Evolutionary conservation across 108 stramenopile genomes (phyloP).

Genomic region (Nannochloropsis oceanica): DNA sequence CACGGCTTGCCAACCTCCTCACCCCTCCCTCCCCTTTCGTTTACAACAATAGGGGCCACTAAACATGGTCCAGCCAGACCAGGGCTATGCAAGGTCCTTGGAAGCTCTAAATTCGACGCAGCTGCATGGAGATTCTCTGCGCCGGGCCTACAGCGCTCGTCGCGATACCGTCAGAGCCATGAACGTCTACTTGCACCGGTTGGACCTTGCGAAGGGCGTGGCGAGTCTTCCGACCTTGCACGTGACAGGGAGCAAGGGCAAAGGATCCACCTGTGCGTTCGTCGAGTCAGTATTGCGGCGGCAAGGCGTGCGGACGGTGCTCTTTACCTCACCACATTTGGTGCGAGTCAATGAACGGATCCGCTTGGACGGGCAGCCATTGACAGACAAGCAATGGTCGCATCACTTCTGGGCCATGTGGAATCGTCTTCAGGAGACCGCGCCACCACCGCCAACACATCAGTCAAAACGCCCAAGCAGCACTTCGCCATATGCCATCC

Average conservation of each 20-base stretch:
- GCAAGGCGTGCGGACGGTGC: conserved; percentile 48
- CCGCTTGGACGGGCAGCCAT: conserved; percentile 55
- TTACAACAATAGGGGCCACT: too few species aligned
- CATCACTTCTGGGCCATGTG: conserved; percentile 56
- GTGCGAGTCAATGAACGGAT: conserved; percentile 66
- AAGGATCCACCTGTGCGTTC: conserved; percentile 69
- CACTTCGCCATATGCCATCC: background rate
- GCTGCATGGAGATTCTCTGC: background rate
- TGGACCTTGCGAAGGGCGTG: background rate
- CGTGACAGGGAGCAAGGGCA: conserved; percentile 87
- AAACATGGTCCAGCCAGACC: background rate
- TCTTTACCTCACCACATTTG: conserved; percentile 84
- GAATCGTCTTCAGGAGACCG: conserved; percentile 22
- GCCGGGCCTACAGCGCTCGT: background rate
- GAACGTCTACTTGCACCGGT: background rate
- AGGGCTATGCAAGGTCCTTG: background rate
- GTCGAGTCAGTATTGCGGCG: conserved; percentile 53
- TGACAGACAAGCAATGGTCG: conserved; percentile 42
- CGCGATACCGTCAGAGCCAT: background rate
- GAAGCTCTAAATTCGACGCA: background rate
- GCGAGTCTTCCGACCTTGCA: conserved; percentile 48
- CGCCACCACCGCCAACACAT: background rate
- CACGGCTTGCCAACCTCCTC: too few species aligned
- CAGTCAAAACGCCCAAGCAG: background rate
- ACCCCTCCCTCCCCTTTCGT: too few species aligned